These are phyloP conservation scores for Endothia cerciana DNA, from an alignment of 2,329 filamentous ascomycete species.

Conservation along the genomic window DNA sequence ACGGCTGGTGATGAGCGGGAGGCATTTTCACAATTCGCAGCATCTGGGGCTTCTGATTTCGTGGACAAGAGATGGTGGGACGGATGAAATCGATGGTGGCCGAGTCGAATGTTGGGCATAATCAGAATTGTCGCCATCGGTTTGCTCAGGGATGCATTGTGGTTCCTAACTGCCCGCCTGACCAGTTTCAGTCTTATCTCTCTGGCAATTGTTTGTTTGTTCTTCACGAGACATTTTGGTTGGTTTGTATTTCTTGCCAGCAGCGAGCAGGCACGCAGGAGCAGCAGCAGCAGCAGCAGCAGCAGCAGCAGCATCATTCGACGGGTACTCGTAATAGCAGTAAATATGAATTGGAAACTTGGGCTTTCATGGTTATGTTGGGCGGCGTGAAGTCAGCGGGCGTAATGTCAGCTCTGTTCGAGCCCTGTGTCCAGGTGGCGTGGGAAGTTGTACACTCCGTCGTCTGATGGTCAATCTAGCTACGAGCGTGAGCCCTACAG, in stretches of 20 bases:
- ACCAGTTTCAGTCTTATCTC: neutral
- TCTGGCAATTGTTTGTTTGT: neutral
- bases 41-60: neutral
- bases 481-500: neutral
- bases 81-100: neutral
- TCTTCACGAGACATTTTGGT: constrained; percentile 2
- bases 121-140: neutral
- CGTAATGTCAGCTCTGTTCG: neutral
- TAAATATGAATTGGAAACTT: neutral
- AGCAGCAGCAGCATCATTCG: neutral
- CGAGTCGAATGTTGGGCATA: neutral
- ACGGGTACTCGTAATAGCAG: neutral
- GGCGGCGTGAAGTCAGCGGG: neutral
- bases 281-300: neutral
- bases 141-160: neutral
- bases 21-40: neutral
- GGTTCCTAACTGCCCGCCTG: neutral
- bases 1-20: constrained; percentile 5
- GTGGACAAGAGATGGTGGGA: constrained; percentile 7
- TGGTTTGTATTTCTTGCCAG: neutral
- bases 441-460: neutral
- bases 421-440: neutral
- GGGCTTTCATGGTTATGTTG: neutral
- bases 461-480: neutral
- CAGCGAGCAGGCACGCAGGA: neutral